Evolutionary conservation across 352 stramenopile genomes (phyloP), one percentile per base, ranked within the genome.

Genomic region (Phytophthora podocarpi): DNA sequence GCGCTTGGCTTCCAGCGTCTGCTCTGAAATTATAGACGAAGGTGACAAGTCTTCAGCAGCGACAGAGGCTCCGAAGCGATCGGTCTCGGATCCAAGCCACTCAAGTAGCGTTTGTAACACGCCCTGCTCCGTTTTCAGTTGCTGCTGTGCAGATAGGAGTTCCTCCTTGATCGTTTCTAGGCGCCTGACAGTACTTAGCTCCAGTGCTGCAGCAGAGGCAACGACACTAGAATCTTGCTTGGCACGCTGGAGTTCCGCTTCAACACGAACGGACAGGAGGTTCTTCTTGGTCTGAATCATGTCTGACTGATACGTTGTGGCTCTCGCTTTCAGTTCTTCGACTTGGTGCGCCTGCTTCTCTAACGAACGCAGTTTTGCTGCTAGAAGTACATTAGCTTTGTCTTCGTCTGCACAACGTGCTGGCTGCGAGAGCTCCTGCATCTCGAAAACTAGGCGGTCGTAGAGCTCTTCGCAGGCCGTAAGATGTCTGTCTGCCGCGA

Each of bases 381-480:
- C 64, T n/a, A 90, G 57, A 13, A 46, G 56, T 0, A 70, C 67
- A 35, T 76, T 82, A 5, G 70, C 76, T 53, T 91, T 81, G 18
- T 92, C 81, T 67, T 72, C 57, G 32, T 67, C 45, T 4, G 31
- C 57, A 32, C 63, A 67, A 30, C 74, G 82, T 7, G 76, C 70
- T 15, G 80, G 87, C 24, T 74, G 64, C 0, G 70, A 68, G 3
- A 91, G 58, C 45, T 85, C 60, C 45, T 85, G 73, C 46, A 85
- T 74, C 39, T 93, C 82, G 42, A 87, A 91, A 23, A 76, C 54
- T 5, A 93, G 59, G 0, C 84, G 76, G 45, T 90, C 80, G 36
- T 90, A 91, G 11, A 74, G 74, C 56, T 91, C 84, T 39, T 93
- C 84, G 20, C 78, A 76, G 11, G 76, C 69, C 35, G 46, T 53